phyloP scores from a whole-genome alignment of 345 rosid species.

The Schrenkiella parvula region DNA sequence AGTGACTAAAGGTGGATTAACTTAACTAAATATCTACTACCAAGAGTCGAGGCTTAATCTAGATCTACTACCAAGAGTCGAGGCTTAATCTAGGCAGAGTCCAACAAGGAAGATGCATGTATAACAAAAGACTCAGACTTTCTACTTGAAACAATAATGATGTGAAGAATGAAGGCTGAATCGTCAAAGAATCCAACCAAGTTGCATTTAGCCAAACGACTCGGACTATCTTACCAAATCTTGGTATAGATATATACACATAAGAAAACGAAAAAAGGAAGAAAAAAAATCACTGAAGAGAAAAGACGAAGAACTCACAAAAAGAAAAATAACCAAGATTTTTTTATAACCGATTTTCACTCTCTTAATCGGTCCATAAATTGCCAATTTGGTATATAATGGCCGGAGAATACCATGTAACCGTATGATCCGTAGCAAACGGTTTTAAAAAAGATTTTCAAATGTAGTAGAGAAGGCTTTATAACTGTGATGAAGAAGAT shows the following conservation, averaged over 20 bases:
- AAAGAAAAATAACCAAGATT: constrained; percentile 5
- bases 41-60: neutral
- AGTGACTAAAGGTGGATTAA: neutral
- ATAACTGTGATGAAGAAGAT: constrained; percentile 32
- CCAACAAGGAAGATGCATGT: neutral
- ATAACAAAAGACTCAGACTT: no score
- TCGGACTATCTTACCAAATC: constrained; percentile 28
- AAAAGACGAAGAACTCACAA: neutral
- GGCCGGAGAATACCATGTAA: constrained; percentile 26
- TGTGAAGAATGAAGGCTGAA: neutral
- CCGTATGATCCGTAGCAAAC: constrained; percentile 20
- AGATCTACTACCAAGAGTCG: no score
- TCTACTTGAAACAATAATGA: no score
- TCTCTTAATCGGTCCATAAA: constrained; percentile 22
- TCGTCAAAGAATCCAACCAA: constrained; percentile 17
- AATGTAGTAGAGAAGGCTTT: constrained; percentile 1
- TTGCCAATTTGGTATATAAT: constrained; percentile 24
- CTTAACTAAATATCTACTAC: neutral
- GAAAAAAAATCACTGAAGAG: neutral
- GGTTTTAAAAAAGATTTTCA: neutral
- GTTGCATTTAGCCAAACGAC: constrained; percentile 1
- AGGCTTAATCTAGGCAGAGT: neutral
- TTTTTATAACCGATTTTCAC: constrained; percentile 13
- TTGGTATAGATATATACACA: constrained; percentile 29
- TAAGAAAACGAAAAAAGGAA: neutral